phyloP scores from a whole-genome alignment of 2,329 filamentous ascomycete genomes.

The Fusarium pininemorale region DNA sequence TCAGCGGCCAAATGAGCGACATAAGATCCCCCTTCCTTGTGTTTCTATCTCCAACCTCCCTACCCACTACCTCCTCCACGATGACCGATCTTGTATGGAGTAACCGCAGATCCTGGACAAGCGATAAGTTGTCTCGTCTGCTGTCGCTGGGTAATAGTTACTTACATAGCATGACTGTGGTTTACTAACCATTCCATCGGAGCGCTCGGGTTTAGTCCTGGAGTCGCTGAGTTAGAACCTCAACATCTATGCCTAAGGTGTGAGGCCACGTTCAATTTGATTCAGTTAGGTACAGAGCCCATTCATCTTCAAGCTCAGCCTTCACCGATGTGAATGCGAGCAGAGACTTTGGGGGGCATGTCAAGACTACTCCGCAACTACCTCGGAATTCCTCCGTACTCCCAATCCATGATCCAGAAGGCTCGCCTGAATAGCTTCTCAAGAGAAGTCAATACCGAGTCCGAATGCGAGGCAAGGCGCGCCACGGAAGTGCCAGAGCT shows the following conservation, averaged over 20 bases:
- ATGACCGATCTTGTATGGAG: too few species aligned
- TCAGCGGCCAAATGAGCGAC: background rate
- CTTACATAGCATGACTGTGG: background rate
- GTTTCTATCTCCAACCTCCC: background rate
- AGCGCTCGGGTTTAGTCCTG: background rate
- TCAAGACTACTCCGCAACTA: background rate
- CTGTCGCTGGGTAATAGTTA: rapidly evolving
- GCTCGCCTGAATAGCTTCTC: background rate
- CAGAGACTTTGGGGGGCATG: background rate
- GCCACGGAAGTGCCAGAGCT: too few species aligned
- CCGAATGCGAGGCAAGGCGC: background rate
- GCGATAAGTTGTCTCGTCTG: background rate
- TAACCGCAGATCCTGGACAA: rapidly evolving
- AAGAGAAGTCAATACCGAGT: too few species aligned
- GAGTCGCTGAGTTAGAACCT: background rate
- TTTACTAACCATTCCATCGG: background rate
- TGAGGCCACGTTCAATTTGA: background rate
- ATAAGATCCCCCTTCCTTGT: background rate
- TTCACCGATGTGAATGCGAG: background rate
- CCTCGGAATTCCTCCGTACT: too few species aligned
- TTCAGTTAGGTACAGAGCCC: background rate
- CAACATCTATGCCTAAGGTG: background rate
- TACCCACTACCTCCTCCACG: background rate
- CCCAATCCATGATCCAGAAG: too few species aligned
- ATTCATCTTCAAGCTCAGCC: background rate